Percentiles rank a stretch among this genome's conserved stretches.
These are phyloP conservation scores for Penicilliopsis zonata DNA, from an alignment of 495 filamentous ascomycete genomes.

Conservation along the genomic window DNA sequence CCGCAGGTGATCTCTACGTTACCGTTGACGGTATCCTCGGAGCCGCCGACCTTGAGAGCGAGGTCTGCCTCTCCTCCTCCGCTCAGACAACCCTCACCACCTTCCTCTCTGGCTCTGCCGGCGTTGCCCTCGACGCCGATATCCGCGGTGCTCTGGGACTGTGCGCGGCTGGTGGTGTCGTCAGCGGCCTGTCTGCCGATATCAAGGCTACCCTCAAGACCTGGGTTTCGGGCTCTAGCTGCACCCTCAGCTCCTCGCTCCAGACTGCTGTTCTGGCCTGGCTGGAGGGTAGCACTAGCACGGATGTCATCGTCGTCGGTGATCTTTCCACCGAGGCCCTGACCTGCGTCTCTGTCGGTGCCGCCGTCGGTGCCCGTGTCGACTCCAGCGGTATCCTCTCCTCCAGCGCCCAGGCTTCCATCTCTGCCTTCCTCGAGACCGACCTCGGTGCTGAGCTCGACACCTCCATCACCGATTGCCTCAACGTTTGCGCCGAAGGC, in stretches of 20 bases:
- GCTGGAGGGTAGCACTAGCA: conserved; percentile 19
- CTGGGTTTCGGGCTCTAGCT: conserved; percentile 19
- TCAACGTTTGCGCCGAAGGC: conserved; percentile 21
- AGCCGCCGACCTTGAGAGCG: conserved; percentile 13
- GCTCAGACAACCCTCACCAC: conserved; percentile 19
- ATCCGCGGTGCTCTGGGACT: conserved; percentile 24
- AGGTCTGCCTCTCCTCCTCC: conserved; percentile 21
- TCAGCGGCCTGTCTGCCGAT: conserved; percentile 20
- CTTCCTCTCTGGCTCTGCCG: conserved; percentile 15
- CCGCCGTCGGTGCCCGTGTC: conserved; percentile 20
- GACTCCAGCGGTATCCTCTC: conserved; percentile 19
- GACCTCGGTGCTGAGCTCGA: conserved; percentile 16
- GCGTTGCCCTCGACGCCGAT: conserved; percentile 11
- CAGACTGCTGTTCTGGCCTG: conserved; percentile 23
- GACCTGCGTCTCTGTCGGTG: conserved; percentile 23
- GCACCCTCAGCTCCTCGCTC: conserved; percentile 17
- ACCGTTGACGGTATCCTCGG: conserved; percentile 30
- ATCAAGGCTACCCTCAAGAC: conserved; percentile 21
- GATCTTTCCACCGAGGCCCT: conserved; percentile 18
- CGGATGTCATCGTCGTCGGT: conserved; percentile 18
- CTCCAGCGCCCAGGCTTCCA: conserved; percentile 18
- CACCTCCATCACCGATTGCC: conserved; percentile 15
- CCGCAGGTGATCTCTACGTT: conserved; percentile 26
- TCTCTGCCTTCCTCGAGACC: conserved; percentile 25
- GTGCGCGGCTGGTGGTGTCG: conserved; percentile 26